Percentiles rank a stretch among this genome's conserved stretches.
phyloP scores from a whole-genome alignment of 345 rosid genomes.

The Tarenaya hassleriana region DNA sequence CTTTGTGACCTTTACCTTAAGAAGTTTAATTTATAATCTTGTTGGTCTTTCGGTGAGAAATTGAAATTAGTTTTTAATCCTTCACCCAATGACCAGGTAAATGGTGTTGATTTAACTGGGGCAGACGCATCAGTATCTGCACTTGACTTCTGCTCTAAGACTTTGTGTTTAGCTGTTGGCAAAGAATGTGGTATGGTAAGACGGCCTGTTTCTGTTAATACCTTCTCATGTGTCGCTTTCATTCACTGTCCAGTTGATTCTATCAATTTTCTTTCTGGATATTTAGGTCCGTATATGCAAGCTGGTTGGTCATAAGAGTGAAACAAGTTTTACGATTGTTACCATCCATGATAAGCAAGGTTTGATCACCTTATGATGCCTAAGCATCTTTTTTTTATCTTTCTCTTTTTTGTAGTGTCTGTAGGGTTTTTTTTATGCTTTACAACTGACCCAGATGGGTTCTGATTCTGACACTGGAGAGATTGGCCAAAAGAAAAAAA shows the following conservation, averaged over 20 bases:
- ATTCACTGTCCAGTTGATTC: slow-evolving; percentile 21
- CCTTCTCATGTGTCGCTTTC: slow-evolving; percentile 15
- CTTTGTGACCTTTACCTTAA: slow-evolving; percentile 21
- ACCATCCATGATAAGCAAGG: slow-evolving; percentile 59
- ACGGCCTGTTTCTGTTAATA: slow-evolving; percentile 24
- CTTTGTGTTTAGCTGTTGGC: slow-evolving; percentile 64
- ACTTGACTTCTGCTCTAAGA: slow-evolving; percentile 51
- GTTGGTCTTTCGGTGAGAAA: slow-evolving; percentile 14
- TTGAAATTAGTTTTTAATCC: background rate
- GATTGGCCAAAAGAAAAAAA: background rate
- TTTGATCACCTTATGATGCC: slow-evolving; percentile 20
- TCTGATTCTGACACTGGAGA: too few relatives aligned
- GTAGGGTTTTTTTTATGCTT: slow-evolving; percentile 19
- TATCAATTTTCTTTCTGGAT: slow-evolving; percentile 21
- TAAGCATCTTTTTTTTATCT: slow-evolving; percentile 3
- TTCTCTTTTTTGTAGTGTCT: background rate
- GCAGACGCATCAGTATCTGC: slow-evolving; percentile 50
- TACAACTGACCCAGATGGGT: background rate
- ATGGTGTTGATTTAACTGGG: slow-evolving; percentile 31
- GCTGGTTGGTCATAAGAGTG: slow-evolving; percentile 40
- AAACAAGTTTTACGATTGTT: slow-evolving; percentile 47
- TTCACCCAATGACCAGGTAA: slow-evolving; percentile 41
- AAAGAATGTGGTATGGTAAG: slow-evolving; percentile 67
- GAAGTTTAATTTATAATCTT: slow-evolving; percentile 4
- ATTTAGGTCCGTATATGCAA: slow-evolving; percentile 55